phyloP scores from a whole-genome alignment of 129 eudicot species.

The Chrysanthemum makinoi region DNA sequence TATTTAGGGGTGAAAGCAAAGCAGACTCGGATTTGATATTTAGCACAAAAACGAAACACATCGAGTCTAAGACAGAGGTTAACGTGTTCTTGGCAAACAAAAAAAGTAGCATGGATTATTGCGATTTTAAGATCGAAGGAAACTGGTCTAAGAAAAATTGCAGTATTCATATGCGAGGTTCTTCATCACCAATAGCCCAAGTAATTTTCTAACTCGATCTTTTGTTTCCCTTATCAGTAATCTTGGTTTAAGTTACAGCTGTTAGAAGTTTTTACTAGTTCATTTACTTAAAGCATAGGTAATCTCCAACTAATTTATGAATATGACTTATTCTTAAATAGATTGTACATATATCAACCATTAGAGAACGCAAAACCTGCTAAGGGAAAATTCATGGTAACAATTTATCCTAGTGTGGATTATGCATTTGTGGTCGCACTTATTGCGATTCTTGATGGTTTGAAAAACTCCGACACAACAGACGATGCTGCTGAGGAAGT shows the following conservation, averaged over 20 bases:
- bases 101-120: neutral
- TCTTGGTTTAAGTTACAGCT: neutral
- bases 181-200: slow-evolving; percentile 36
- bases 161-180: slow-evolving; percentile 26
- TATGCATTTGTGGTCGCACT: slow-evolving; percentile 45
- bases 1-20: slow-evolving; percentile 1
- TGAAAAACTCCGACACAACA: slow-evolving; percentile 1
- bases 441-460: slow-evolving; percentile 36
- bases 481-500: neutral
- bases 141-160: slow-evolving; percentile 35
- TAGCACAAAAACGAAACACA: neutral
- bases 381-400: slow-evolving; percentile 42
- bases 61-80: neutral
- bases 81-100: slow-evolving; percentile 19
- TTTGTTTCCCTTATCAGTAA: neutral
- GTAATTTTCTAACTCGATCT: slow-evolving; percentile 13
- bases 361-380: slow-evolving; percentile 25
- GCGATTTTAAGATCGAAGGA: slow-evolving; percentile 31
- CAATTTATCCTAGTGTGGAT: slow-evolving; percentile 44
- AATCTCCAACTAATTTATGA: neutral
- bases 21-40: neutral
- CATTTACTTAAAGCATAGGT: too few species aligned
- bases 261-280: too few species aligned
- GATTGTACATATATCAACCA: slow-evolving; percentile 13
- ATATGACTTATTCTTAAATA: too few species aligned